Conservation (phyloP, 108 stramenopile genomes). For the Skeletonema costatum region DNA sequence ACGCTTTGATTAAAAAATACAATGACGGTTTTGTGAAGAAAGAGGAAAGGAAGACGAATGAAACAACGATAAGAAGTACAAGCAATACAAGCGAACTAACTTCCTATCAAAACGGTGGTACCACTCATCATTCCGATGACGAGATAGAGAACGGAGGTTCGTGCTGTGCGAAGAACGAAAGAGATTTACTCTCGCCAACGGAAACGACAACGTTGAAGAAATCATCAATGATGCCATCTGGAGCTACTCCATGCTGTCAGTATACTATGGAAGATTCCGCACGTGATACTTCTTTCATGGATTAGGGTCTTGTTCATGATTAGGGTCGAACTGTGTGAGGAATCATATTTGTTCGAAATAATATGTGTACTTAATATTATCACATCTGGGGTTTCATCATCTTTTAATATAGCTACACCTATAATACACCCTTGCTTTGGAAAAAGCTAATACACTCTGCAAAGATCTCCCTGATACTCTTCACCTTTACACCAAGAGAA, state of each 20-base stretch:
- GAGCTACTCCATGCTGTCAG: constrained; percentile 79
- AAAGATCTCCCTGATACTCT: constrained; percentile 24
- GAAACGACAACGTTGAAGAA: constrained; percentile 21
- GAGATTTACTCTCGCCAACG: constrained; percentile 5
- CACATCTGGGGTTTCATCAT: background rate
- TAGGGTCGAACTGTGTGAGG: too few relatives aligned
- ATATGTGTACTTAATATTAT: background rate
- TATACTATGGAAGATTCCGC: constrained; percentile 36
- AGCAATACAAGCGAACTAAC: constrained; percentile 3
- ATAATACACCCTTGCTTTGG: constrained; percentile 22
- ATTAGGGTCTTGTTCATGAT: background rate
- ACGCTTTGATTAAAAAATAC: constrained; percentile 47
- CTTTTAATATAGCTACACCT: background rate
- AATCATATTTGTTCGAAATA: background rate
- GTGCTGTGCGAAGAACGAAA: constrained; percentile 1
- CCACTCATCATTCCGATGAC: background rate
- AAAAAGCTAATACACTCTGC: constrained; percentile 28
- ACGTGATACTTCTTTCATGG: background rate
- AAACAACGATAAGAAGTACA: background rate
- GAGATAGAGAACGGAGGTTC: constrained; percentile 3
- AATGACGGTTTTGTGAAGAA: background rate
- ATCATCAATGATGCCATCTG: constrained; percentile 40
- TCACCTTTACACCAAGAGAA: constrained; percentile 27
- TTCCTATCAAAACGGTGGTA: constrained; percentile 12
- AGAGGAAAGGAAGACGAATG: background rate